Conservation (phyloP, 306 rosid genomes). For the Quercus berberidifolia region DNA sequence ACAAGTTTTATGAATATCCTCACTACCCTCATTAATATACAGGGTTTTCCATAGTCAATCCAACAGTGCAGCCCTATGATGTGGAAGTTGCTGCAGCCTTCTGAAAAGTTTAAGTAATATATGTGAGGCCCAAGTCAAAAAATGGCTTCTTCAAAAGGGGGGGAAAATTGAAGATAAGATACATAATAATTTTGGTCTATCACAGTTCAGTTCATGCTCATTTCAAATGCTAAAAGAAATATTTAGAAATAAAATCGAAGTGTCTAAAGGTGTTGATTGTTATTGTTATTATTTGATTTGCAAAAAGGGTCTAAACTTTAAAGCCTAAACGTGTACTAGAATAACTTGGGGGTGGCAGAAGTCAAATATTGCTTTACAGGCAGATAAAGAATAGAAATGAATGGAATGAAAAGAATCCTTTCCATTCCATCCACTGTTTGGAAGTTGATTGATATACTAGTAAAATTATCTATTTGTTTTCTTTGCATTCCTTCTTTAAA, state of each 20-base stretch:
- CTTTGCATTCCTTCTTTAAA: too few species aligned
- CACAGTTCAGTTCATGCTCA: neutral
- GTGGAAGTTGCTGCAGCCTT: slow-evolving; percentile 49
- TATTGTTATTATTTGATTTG: too few species aligned
- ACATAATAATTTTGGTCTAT: neutral
- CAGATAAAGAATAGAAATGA: too few species aligned
- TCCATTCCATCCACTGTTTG: too few species aligned
- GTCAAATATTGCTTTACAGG: too few species aligned
- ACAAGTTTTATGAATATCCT: neutral
- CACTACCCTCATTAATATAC: neutral
- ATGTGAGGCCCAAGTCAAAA: neutral
- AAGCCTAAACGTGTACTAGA: too few species aligned
- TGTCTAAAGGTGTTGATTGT: too few species aligned
- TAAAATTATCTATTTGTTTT: too few species aligned
- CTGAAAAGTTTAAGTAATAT: slow-evolving; percentile 33
- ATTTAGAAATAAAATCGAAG: neutral
- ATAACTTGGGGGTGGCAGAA: too few species aligned
- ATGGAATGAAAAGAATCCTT: too few species aligned
- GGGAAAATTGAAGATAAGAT: neutral
- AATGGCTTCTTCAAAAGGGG: neutral
- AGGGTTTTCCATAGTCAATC: neutral
- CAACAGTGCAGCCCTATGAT: slow-evolving; percentile 22
- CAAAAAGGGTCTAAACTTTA: too few species aligned
- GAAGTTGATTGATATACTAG: too few species aligned
- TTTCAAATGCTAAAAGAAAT: neutral